phyloP scores from a whole-genome alignment of 2,329 filamentous ascomycete genomes.

The Neoascochyta sp. region DNA sequence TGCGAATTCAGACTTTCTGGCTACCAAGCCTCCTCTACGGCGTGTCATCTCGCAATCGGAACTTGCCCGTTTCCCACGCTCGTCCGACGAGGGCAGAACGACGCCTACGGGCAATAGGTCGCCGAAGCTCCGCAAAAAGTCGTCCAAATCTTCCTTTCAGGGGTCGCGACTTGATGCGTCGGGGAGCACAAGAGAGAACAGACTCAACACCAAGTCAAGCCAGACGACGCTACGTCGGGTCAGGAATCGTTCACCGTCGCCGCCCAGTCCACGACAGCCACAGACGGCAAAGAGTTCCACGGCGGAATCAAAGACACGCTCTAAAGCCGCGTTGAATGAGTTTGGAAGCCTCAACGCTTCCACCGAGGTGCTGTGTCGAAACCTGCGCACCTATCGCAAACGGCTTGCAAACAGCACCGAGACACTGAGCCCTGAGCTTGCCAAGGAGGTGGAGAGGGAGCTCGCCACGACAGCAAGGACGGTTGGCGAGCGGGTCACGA shows the following conservation, averaged over 20 bases:
- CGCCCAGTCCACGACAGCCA: conserved; percentile 38
- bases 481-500: conserved; percentile 43
- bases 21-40: conserved; percentile 66
- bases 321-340: conserved; percentile 39
- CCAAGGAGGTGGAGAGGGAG: conserved; percentile 56
- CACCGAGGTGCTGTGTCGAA: conserved; percentile 57
- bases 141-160: conserved; percentile 51
- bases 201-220: conserved; percentile 13
- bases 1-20: conserved; percentile 31
- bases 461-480: conserved; percentile 48
- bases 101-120: conserved; percentile 45
- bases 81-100: conserved; percentile 41
- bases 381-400: conserved; percentile 57
- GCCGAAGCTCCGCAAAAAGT: conserved; percentile 52
- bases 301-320: conserved; percentile 49
- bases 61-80: conserved; percentile 69
- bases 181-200: conserved; percentile 21
- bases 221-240: conserved; percentile 19
- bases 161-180: conserved; percentile 45
- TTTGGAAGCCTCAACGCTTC: conserved; percentile 34
- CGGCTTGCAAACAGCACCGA: conserved; percentile 52
- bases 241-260: conserved; percentile 43
- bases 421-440: conserved; percentile 43
- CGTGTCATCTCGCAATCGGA: conserved; percentile 85
- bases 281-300: conserved; percentile 45